A percentile compares a stretch with the other conserved stretches of the same genome.
Conservation (phyloP, 2,329 filamentous ascomycete genomes). For the Trichophyton verrucosum region DNA sequence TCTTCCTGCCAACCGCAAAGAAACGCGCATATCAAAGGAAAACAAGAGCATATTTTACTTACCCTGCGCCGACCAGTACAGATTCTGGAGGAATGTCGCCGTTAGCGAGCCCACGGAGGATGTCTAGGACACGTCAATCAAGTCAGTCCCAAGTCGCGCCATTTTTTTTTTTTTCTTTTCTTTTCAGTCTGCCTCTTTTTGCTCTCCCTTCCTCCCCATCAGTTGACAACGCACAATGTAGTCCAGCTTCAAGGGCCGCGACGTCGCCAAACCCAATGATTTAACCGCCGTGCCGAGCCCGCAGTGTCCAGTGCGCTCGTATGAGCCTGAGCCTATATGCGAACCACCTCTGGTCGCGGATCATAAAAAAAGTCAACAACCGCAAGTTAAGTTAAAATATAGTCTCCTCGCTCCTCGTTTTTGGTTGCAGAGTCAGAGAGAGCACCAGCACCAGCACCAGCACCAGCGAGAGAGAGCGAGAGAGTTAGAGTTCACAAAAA, state of each 20-base stretch:
- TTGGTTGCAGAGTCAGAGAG: too few species aligned
- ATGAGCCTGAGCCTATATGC: constrained; percentile 37
- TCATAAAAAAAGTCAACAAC: background rate
- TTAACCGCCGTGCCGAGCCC: constrained; percentile 58
- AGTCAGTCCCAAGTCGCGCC: background rate
- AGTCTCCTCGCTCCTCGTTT: too few species aligned
- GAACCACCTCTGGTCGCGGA: constrained; percentile 39
- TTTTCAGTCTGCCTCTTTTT: background rate
- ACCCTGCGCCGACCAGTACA: constrained; percentile 50
- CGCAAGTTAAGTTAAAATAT: background rate
- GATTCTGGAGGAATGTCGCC: constrained; percentile 48
- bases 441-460: too few species aligned
- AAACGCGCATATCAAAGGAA: background rate
- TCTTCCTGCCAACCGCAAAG: too few species aligned
- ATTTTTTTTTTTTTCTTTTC: too few species aligned
- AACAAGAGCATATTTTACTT: constrained; percentile 5
- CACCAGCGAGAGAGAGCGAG: background rate
- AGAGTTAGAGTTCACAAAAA: background rate
- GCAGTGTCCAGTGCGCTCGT: constrained; percentile 53
- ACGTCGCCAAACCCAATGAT: constrained; percentile 48
- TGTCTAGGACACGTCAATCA: constrained; percentile 35
- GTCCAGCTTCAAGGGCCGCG: constrained; percentile 52
- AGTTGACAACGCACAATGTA: constrained; percentile 46
- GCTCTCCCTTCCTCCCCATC: background rate
- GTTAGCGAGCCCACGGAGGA: constrained; percentile 73